phyloP scores from a whole-genome alignment of 179 eudicot species.

The Corrigiola litoralis region DNA sequence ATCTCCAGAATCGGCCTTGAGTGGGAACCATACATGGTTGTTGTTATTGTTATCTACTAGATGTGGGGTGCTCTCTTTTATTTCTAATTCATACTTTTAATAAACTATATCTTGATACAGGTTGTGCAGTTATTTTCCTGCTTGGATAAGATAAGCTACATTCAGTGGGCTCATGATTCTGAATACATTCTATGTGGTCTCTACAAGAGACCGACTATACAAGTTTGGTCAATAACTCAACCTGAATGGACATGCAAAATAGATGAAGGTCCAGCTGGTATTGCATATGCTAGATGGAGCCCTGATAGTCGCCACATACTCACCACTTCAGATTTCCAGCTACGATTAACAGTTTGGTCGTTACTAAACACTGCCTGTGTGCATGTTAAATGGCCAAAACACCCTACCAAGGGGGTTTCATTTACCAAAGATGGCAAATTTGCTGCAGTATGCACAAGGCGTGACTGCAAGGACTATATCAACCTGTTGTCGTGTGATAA shows the following conservation, averaged over 20 bases:
- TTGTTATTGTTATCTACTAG: not conserved
- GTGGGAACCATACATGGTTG: not conserved
- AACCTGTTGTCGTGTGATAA: conserved; percentile 78
- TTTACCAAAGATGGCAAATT: conserved; percentile 90
- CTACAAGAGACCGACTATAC: conserved; percentile 82
- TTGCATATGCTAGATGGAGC: conserved; percentile 98
- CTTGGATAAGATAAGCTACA: conserved; percentile 85
- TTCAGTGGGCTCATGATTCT: conserved; percentile 98
- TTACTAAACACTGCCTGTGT: conserved; percentile 90
- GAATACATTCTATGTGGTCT: conserved; percentile 95
- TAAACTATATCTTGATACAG: conserved; percentile 33
- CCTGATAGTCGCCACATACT: conserved; percentile 99
- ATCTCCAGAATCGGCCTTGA: too few species aligned
- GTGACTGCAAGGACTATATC: conserved; percentile 92
- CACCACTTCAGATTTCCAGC: conserved; percentile 92
- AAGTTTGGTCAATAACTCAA: conserved; percentile 91
- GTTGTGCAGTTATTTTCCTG: conserved; percentile 91
- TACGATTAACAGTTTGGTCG: conserved; percentile 93
- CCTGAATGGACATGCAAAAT: conserved; percentile 99
- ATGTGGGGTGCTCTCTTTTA: not conserved
- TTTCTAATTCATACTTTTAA: not conserved
- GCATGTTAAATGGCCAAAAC: conserved; percentile 88
- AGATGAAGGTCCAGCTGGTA: conserved; percentile 97
- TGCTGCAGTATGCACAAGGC: conserved; percentile 94
- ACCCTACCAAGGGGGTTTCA: conserved; percentile 81